Evolutionary conservation across 1,284 basidiomycete species (phyloP), one percentile per base, ranked within the genome.

Genomic region (Tilletia caries): DNA sequence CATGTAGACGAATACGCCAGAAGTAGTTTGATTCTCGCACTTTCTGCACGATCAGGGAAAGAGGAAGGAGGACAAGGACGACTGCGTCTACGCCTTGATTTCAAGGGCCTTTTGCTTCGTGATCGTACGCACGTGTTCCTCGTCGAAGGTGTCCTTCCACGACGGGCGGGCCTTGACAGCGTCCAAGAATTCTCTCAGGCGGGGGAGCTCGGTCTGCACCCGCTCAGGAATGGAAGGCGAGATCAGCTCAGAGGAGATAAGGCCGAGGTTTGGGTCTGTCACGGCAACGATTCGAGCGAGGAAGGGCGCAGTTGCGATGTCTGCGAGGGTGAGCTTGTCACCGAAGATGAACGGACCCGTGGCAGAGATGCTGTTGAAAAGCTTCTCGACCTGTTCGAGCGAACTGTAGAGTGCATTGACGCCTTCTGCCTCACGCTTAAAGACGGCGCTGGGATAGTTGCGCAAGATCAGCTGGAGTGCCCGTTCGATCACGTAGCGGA

Each of bases 221-320:
- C 48, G 12, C 48, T 50, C 48, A n/a, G 48, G 48, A 18, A 50
- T 50, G 20, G 48, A n/a, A 50, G 48, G 48, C 48, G 48, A 50
- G 48, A 50, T 20, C 13, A n/a, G 18, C 20, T n/a, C 48, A 8
- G 20, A 6, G 48, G 48, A 18, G 6, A 50, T 18, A n/a, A 50
- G 10, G 23, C 48, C 48, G 48, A 50, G 20, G 8, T 50, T 18
- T n/a, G 12, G 13, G 48, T 20, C 48, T 6, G 48, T 50, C 10
- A 8, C 20, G 1, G 23, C 48, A 20, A 50, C 6, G 20, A 50
- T 50, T 8, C 48, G 48, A 25, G 20, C 48, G 48, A 50, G 48
- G 48, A 50, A 50, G 48, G 48, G 48, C 3, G 48, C 48, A 18
- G 20, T n/a, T 25, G 48, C 48, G 20, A 50, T n/a, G 48, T 50